Conservation (phyloP, 1,284 basidiomycete species). For the Ganoderma multipileum region DNA sequence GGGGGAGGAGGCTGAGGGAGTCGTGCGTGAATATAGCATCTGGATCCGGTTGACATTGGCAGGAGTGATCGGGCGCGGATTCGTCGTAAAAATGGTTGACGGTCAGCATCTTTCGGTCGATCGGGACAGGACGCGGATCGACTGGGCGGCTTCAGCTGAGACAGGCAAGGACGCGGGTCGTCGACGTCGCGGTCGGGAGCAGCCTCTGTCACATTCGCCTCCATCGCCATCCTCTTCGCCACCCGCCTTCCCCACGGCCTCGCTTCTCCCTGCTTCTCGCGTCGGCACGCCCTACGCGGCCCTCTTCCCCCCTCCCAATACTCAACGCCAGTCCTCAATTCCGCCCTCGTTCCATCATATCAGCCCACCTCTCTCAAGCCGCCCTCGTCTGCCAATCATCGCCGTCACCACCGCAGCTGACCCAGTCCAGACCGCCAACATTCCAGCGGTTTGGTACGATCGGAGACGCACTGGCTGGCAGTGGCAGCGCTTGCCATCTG, state of each 20-base stretch:
- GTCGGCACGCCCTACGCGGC: slow-evolving; percentile 19
- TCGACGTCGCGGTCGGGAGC: slow-evolving; percentile 14
- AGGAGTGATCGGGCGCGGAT: slow-evolving; percentile 28
- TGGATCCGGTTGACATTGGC: slow-evolving; percentile 32
- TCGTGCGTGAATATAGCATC: slow-evolving; percentile 30
- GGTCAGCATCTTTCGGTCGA: slow-evolving; percentile 19
- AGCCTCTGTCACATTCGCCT: neutral
- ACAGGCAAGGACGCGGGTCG: neutral
- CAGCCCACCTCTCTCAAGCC: neutral
- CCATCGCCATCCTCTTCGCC: neutral
- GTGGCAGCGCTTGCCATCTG: slow-evolving; percentile 22
- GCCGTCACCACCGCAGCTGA: neutral
- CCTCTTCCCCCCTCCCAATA: neutral
- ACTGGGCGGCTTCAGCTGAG: neutral
- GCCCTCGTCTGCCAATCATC: neutral
- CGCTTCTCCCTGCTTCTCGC: slow-evolving; percentile 26
- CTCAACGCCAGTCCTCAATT: slow-evolving; percentile 14
- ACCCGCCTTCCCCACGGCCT: slow-evolving; percentile 24
- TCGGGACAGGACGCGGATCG: slow-evolving; percentile 11
- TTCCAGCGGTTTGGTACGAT: slow-evolving; percentile 23
- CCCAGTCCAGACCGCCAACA: neutral
- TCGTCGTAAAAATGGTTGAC: slow-evolving; percentile 25
- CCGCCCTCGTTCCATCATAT: neutral
- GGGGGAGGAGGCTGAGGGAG: slow-evolving; percentile 18
- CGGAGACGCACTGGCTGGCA: slow-evolving; percentile 7